phyloP scores from a whole-genome alignment of 1,284 basidiomycete species.

The Tilletiaria anomala region DNA sequence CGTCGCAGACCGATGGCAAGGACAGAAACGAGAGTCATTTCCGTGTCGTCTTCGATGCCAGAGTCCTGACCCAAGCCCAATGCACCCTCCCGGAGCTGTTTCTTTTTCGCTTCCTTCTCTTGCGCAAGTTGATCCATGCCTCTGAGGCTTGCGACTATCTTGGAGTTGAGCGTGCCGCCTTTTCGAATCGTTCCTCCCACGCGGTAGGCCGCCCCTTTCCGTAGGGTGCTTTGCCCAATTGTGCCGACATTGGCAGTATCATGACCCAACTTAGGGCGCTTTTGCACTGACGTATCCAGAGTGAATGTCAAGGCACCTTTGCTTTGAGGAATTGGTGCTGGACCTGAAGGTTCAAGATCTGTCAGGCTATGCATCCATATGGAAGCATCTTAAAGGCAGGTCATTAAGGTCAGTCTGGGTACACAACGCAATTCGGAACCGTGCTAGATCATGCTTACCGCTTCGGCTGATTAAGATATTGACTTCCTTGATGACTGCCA shows the following conservation, averaged over 20 bases:
- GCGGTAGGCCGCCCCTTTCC: not conserved
- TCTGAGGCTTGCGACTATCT: constrained; percentile 12
- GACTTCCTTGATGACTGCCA: constrained; percentile 67
- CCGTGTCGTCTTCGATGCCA: constrained; percentile 2
- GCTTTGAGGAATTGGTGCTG: constrained; percentile 51
- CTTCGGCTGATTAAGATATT: constrained; percentile 67
- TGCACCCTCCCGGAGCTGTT: not conserved
- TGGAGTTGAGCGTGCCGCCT: constrained; percentile 8
- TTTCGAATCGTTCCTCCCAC: constrained; percentile 4
- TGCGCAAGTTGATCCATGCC: constrained; percentile 13
- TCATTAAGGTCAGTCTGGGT: not conserved
- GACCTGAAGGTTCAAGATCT: not conserved
- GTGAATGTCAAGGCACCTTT: constrained; percentile 69
- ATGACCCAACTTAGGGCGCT: too few relatives aligned
- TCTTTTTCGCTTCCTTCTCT: constrained; percentile 3
- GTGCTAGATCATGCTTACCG: constrained; percentile 47
- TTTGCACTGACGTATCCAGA: constrained; percentile 51
- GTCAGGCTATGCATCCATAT: not conserved
- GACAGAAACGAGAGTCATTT: constrained; percentile 48
- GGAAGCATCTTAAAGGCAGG: not conserved
- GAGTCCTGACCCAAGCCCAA: constrained; percentile 3
- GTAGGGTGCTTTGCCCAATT: not conserved
- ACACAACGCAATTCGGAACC: not conserved
- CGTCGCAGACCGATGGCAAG: constrained; percentile 73
- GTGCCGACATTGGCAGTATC: too few relatives aligned